phyloP scores from a whole-genome alignment of 257 asterid species.

The Solanum tarijense region DNA sequence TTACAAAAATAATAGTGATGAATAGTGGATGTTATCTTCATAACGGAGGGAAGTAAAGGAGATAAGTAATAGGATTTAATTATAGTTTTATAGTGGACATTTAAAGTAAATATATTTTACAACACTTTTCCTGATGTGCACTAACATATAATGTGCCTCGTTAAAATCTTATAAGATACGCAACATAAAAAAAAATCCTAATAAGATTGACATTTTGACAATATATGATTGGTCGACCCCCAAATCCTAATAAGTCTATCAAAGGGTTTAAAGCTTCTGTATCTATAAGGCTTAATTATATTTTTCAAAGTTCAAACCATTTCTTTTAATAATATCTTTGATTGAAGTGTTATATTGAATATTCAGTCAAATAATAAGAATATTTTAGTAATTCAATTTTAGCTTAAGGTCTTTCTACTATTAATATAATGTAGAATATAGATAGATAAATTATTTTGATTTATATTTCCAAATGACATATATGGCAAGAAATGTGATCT shows the following conservation, averaged over 20 bases:
- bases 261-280: neutral
- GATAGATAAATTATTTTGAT: neutral
- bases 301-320: neutral
- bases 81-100: neutral
- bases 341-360: neutral
- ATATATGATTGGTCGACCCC: neutral
- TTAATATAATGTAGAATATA: neutral
- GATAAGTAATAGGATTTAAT: neutral
- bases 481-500: neutral
- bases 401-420: neutral
- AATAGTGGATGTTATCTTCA: neutral
- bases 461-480: neutral
- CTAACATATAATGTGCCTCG: neutral
- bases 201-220: no score
- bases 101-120: neutral
- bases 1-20: neutral
- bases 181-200: no score
- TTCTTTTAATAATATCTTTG: neutral
- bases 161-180: no score
- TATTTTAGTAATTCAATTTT: neutral
- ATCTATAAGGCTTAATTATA: neutral
- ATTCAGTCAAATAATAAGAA: neutral
- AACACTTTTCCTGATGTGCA: neutral
- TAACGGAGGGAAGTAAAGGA: neutral
- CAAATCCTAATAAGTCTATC: neutral